Evolutionary conservation across 2,329 filamentous ascomycete species (phyloP), one percentile per base, ranked within the genome.

Genomic region (Aspergillus sp.): DNA sequence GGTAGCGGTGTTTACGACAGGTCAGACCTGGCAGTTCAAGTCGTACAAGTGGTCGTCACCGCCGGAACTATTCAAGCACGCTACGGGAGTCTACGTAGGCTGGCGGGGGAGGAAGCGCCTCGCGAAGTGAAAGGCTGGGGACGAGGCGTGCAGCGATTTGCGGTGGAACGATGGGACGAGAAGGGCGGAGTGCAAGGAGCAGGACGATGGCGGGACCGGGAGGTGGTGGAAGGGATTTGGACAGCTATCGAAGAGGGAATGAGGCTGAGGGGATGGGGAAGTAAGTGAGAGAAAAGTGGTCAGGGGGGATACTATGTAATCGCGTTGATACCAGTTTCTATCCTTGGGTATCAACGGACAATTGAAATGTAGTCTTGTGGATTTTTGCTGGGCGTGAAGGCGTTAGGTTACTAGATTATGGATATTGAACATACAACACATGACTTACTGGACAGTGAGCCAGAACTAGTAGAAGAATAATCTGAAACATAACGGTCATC

Each of bases 11-110:
- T 97, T 98, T 71, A 98, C 93, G 0, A 98, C 93, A 0, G 93
- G 93, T 30, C 93, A 98, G 71, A 83, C 86, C 7, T 98, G 93
- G 93, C 93, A 98, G 70, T 98, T 98, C 73, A 95, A 96, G 71
- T 87, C 83, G 54, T 98, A 98, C 78, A 95, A 95, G 69, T 98
- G 93, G 89, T 85, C 85, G 54, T 85, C 86, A 44, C 88, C 93
- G 0, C 78, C 83, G 10, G 93, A 97, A 61, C 76, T 98, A 39
- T 98, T 98, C 72, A 82, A 83, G 53, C 88, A 96, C 60, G 87
- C 89, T 2, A 76, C 89, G 10, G 93, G 93, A 44, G 74, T 98
- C 39, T 95, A 88, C 60, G 83, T 98, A 2, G 93, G 93, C 4
- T 97, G 90, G 88, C 81, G 86, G 48, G 90, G 39, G 90, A 97